Conservation (phyloP, 176 grass and related monocot species). For the Bonia amplexicaulis region DNA sequence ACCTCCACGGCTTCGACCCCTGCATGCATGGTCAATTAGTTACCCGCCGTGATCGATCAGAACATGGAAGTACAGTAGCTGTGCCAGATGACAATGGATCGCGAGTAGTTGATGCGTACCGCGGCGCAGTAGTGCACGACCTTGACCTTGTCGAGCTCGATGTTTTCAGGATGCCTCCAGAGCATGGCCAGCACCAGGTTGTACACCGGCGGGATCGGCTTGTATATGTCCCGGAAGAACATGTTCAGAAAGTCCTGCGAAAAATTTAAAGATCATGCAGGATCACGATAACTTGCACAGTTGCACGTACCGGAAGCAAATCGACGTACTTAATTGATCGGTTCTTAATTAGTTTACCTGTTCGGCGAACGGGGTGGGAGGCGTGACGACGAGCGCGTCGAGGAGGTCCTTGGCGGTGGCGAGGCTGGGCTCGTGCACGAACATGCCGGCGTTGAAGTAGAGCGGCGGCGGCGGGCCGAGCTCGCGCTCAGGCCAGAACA, state of each 20-base stretch:
- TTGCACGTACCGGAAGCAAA: not conserved
- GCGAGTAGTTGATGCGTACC: not conserved
- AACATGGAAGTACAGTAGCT: not conserved
- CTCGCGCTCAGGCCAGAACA: constrained; percentile 41
- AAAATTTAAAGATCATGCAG: not conserved
- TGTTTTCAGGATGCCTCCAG: constrained; percentile 75
- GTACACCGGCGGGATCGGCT: constrained; percentile 51
- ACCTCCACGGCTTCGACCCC: constrained; percentile 84
- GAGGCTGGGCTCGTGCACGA: constrained; percentile 59
- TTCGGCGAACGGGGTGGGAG: constrained; percentile 67
- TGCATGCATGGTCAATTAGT: not conserved
- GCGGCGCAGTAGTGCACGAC: constrained; percentile 88
- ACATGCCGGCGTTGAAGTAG: constrained; percentile 95
- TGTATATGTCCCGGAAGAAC: constrained; percentile 63
- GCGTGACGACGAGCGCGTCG: constrained; percentile 28
- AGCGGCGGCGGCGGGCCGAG: constrained; percentile 47
- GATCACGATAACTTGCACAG: too few species aligned
- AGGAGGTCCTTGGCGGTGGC: constrained; percentile 41
- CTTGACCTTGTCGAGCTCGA: constrained; percentile 60
- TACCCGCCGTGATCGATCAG: not conserved
- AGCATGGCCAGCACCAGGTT: constrained; percentile 89
- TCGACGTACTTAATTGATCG: not conserved
- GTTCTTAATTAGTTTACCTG: constrained; percentile 24
- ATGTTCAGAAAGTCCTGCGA: constrained; percentile 78
- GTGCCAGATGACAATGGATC: not conserved